Evolutionary conservation across 768 basidiomycete species (phyloP), one percentile per base, ranked within the genome.

Genomic region (Tephrocybe sp.): DNA sequence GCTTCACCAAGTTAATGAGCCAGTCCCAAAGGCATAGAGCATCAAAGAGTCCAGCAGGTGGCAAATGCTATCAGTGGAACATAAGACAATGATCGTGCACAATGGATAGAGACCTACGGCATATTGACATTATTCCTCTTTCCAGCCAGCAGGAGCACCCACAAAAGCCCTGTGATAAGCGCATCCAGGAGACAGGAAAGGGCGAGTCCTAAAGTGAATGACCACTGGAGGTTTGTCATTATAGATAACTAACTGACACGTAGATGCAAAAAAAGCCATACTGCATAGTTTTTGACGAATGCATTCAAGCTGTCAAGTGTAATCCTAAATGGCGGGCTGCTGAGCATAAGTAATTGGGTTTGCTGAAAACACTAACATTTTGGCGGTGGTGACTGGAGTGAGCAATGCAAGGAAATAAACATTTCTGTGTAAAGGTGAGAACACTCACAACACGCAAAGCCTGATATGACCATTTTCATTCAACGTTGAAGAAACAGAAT

Each of bases 21-120:
- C 80, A 30, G 73, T 80, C 58, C 82, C 81, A 37, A 82, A 73
- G 0, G 79, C 74, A 54, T 82, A 81, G 1, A 78, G 55, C 34
- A 81, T 76, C 40, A 81, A 66, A 0, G 66, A 59, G 49, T 80
- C 72, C 21, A 83, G 68, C 21, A 81, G 55, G 7, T 72, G 71
- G 51, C 79, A 76, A 59, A 82, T 54, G 46, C 78, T 80, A 50
- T 30, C 11, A 23, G n/a, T 15, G 39, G 26, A 4, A 24, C 14
- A 48, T 47, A 20, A 55, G 15, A 38, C 26, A 15, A 21, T 1
- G 17, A 23, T 24, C 4, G 9, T 10, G 12, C 0, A 21, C n/a
- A 52, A 26, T 15, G 23, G 10, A 17, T 11, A 44, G 4, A 12
- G 14, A 11, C 26, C 18, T 53, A 71, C n/a, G n/a, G n/a, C 76